Percentiles rank a stretch among this genome's conserved stretches.
Conservation (phyloP, 2,329 filamentous ascomycete species). For the Sordariomycetes sp. region DNA sequence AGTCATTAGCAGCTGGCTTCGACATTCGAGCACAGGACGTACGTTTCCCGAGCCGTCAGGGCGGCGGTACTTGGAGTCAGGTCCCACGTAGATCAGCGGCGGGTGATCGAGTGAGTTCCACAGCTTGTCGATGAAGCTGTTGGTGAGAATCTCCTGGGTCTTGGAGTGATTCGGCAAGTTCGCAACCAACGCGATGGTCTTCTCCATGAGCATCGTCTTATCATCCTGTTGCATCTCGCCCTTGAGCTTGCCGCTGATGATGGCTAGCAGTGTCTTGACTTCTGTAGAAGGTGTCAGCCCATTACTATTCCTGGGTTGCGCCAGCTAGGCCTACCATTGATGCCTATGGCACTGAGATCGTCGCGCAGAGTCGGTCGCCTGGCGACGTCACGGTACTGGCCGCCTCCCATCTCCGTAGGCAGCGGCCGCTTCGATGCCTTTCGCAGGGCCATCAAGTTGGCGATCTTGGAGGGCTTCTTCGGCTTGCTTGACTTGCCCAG, state of each 20-base stretch:
- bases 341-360: constrained; percentile 48
- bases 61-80: constrained; percentile 55
- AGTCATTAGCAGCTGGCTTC: neutral
- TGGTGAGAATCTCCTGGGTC: constrained; percentile 53
- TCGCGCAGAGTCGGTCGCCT: constrained; percentile 40
- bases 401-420: constrained; percentile 53
- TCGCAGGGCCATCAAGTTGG: constrained; percentile 20
- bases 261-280: constrained; percentile 49
- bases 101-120: constrained; percentile 68
- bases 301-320: neutral
- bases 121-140: constrained; percentile 57
- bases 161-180: constrained; percentile 54
- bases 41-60: constrained; percentile 61
- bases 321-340: constrained; percentile 25
- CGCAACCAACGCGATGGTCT: constrained; percentile 60
- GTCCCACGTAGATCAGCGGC: constrained; percentile 54
- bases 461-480: constrained; percentile 14
- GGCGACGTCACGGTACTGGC: constrained; percentile 42
- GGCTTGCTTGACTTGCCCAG: constrained; percentile 6
- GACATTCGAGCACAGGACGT: neutral
- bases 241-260: constrained; percentile 54
- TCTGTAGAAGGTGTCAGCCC: constrained; percentile 29
- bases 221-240: constrained; percentile 59
- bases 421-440: constrained; percentile 50
- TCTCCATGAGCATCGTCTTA: constrained; percentile 70